Percentiles rank a stretch among this genome's conserved stretches.
Evolutionary conservation across 306 rosid species (phyloP).

Genomic region (Hippophae gyantsensis): DNA sequence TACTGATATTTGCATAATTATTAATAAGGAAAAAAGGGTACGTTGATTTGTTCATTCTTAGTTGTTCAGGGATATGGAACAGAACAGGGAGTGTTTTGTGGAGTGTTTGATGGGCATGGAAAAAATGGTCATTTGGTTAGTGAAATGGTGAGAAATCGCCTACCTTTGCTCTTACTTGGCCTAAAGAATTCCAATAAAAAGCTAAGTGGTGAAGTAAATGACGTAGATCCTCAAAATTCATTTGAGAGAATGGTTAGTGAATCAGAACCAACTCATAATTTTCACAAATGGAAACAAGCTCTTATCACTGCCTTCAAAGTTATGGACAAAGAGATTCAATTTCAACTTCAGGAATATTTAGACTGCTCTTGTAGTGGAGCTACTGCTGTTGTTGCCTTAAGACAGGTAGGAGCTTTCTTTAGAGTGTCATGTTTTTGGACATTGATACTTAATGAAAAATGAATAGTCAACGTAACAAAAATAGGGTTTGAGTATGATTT

Average conservation of each 20-base stretch:
- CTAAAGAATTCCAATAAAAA: slow-evolving; percentile 25
- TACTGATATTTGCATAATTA: too few species aligned
- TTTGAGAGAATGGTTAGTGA: neutral
- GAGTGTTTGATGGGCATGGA: slow-evolving; percentile 89
- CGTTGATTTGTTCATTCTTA: neutral
- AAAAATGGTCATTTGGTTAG: slow-evolving; percentile 55
- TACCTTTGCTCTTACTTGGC: slow-evolving; percentile 36
- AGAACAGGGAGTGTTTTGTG: slow-evolving; percentile 37
- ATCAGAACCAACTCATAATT: slow-evolving; percentile 11
- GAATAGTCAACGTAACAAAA: neutral
- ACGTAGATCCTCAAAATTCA: neutral
- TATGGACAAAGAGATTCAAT: slow-evolving; percentile 66
- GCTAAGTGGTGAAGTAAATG: slow-evolving; percentile 6
- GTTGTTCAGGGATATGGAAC: slow-evolving; percentile 41
- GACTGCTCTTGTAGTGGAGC: slow-evolving; percentile 60
- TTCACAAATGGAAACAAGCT: slow-evolving; percentile 36
- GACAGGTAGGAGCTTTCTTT: slow-evolving; percentile 30
- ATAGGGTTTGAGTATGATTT: neutral
- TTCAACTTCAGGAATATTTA: slow-evolving; percentile 44
- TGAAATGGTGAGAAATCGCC: slow-evolving; percentile 34
- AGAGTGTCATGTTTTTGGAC: neutral
- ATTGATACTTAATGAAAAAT: too few species aligned
- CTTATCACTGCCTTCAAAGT: slow-evolving; percentile 40
- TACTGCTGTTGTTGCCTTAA: slow-evolving; percentile 53
- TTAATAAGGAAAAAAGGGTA: too few species aligned